A percentile compares a stretch with the other conserved stretches of the same genome.
Conservation (phyloP, 192 early-diverging fungal genomes). For the Backusella tuberculispora region DNA sequence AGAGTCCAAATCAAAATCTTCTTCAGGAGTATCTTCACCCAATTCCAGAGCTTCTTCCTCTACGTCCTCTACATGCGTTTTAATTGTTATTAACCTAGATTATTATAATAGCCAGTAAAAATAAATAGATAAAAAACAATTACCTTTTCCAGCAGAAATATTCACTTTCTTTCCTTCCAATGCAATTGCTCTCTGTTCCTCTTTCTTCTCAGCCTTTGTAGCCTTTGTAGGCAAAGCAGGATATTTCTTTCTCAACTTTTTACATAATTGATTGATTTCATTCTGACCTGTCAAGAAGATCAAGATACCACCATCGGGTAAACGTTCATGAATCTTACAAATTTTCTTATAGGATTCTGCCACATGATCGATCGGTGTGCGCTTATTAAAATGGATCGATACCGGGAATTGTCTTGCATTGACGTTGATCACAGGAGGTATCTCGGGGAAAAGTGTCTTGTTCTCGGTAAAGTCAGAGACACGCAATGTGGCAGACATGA, state of each 20-base stretch:
- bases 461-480: conserved; percentile 96
- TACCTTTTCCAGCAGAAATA: conserved; percentile 43
- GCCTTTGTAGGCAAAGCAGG: conserved; percentile 52
- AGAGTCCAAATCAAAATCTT: conserved; percentile 42
- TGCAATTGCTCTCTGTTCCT: conserved; percentile 32
- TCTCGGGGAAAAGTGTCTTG: conserved; percentile 65
- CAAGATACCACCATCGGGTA: conserved; percentile 93
- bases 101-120: too few species aligned
- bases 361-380: conserved; percentile 92
- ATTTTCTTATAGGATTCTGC: conserved; percentile 90
- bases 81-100: neutral
- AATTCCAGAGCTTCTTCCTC: conserved; percentile 66
- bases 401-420: conserved; percentile 92
- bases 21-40: conserved; percentile 57
- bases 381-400: conserved; percentile 89
- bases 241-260: conserved; percentile 74
- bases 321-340: conserved; percentile 87
- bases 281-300: conserved; percentile 96
- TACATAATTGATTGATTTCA: conserved; percentile 84
- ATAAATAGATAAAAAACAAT: neutral
- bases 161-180: conserved; percentile 22
- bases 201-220: conserved; percentile 34
- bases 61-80: conserved; percentile 45
- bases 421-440: conserved; percentile 90
- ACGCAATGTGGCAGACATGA: conserved; percentile 98